phyloP scores from a whole-genome alignment of 257 asterid species.

The Lycium ferocissimum region DNA sequence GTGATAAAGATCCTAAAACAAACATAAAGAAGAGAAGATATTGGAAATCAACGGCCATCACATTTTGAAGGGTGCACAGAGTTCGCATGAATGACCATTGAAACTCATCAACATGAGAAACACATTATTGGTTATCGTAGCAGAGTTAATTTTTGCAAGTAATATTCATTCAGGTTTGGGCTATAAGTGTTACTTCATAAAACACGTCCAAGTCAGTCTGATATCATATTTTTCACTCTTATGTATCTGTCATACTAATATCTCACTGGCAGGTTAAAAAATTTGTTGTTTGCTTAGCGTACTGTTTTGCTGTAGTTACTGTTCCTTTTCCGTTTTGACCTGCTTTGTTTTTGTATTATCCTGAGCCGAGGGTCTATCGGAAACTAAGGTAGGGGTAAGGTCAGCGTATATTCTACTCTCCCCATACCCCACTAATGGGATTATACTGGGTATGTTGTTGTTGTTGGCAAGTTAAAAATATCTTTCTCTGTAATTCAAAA shows the following conservation, averaged over 20 bases:
- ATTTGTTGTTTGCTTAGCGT: no score
- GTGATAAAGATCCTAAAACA: slow-evolving; percentile 28
- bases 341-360: no score
- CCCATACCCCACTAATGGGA: no score
- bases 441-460: no score
- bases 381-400: no score
- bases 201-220: neutral
- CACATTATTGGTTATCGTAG: no score
- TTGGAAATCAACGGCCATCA: neutral
- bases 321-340: no score
- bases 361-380: no score
- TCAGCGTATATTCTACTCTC: no score
- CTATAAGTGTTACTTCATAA: neutral
- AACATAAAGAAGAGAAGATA: neutral
- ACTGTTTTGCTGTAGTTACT: no score
- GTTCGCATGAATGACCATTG: no score
- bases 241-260: neutral
- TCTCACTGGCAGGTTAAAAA: neutral
- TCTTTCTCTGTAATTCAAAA: neutral
- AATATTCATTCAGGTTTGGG: neutral
- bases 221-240: neutral
- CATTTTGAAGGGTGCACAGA: neutral
- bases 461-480: neutral
- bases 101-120: no score
- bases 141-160: neutral